Evolutionary conservation across 2,329 filamentous ascomycete genomes (phyloP).

Genomic region (Colletotrichum cordylinicola): DNA sequence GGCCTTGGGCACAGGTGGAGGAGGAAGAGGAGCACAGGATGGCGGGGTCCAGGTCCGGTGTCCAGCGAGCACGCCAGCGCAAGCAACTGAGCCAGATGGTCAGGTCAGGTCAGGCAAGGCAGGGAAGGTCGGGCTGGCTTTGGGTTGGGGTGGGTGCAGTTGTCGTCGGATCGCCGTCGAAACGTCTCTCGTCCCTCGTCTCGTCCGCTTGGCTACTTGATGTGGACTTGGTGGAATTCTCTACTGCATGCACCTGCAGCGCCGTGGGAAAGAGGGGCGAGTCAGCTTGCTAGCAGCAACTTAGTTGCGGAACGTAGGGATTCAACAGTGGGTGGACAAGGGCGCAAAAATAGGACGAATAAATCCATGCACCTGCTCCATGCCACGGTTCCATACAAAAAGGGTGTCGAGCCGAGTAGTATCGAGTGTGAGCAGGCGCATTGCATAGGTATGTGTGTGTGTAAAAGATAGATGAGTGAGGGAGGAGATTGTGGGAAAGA

Average conservation of each 20-base stretch:
- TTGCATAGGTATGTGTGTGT: not conserved
- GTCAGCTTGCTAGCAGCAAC: conserved; percentile 4
- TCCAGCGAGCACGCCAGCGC: not conserved
- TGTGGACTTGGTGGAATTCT: not conserved
- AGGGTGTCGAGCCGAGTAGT: not conserved
- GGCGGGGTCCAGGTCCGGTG: conserved; percentile 11
- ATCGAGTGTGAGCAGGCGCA: not conserved
- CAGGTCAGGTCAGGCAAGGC: not conserved
- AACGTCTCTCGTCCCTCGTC: not conserved
- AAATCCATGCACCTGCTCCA: conserved; percentile 9
- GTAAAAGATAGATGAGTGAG: not conserved
- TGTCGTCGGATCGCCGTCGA: conserved; percentile 14
- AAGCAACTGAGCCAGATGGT: not conserved
- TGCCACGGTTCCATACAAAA: not conserved
- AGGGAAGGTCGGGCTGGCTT: conserved; percentile 1
- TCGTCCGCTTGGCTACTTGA: not conserved
- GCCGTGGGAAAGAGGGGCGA: conserved; percentile 15
- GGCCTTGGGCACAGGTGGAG: not conserved
- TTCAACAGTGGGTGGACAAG: not conserved
- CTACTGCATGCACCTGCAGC: conserved; percentile 19
- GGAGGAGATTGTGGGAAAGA: not conserved
- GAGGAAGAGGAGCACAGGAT: not conserved
- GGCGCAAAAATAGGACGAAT: conserved; percentile 13
- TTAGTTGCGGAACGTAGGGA: not conserved
- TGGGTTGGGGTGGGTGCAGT: conserved; percentile 5